Conservation (phyloP, 2,329 filamentous ascomycete genomes). For the Diaporthe sp. region DNA sequence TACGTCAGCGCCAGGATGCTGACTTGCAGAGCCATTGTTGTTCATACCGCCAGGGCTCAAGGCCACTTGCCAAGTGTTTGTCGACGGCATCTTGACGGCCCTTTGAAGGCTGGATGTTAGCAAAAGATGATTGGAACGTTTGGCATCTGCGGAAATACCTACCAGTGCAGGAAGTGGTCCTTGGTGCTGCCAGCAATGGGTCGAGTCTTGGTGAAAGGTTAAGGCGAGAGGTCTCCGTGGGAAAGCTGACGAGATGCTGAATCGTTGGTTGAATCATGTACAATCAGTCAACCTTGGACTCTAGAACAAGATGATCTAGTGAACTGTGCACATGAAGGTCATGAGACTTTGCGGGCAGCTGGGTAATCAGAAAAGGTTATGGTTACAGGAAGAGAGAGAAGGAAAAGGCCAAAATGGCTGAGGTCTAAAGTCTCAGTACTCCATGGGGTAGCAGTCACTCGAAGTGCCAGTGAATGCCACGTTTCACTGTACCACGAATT, state of each 20-base stretch:
- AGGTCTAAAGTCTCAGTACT: too few relatives aligned
- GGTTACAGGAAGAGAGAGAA: too few relatives aligned
- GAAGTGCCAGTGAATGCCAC: too few relatives aligned
- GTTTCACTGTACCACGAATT: too few relatives aligned
- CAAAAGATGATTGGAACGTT: background rate
- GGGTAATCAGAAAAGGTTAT: too few relatives aligned
- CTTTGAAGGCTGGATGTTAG: background rate
- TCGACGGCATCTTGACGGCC: background rate
- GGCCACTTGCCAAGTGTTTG: background rate
- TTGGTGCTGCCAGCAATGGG: background rate
- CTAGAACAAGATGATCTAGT: background rate
- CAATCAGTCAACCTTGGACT: background rate
- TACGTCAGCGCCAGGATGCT: rapidly evolving
- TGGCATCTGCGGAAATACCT: background rate
- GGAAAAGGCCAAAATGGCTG: too few relatives aligned
- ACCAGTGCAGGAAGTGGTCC: background rate
- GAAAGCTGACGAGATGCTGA: background rate
- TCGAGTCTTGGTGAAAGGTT: background rate
- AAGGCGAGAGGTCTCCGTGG: background rate
- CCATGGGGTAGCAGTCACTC: too few relatives aligned
- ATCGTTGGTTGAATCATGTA: background rate
- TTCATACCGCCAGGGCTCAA: background rate
- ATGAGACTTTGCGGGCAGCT: too few relatives aligned
- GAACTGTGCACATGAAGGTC: background rate
- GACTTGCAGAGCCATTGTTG: background rate